A percentile compares a stretch with the other conserved stretches of the same genome.
These are phyloP conservation scores for Eimeria sp. DNA, from an alignment of 169 alveolate species.

Conservation along the genomic window DNA sequence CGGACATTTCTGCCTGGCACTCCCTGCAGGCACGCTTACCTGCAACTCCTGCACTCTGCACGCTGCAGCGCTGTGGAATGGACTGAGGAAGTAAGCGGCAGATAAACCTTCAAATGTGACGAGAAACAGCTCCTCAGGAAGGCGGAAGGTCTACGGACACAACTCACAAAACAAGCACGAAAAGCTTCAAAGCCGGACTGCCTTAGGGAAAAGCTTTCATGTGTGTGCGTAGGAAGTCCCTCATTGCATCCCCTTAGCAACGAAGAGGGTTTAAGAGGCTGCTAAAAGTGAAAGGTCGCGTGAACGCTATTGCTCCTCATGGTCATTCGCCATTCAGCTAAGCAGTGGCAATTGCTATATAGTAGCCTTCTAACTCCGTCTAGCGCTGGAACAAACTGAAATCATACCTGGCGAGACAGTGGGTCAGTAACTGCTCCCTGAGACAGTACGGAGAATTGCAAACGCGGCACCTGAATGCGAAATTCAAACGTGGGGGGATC, in stretches of 20 bases:
- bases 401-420: constrained; percentile 45
- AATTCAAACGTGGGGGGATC: constrained; percentile 43
- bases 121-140: constrained; percentile 64
- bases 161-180: background rate
- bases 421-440: constrained; percentile 43
- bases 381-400: background rate
- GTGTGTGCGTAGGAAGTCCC: background rate
- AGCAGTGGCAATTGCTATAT: background rate
- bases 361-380: background rate
- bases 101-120: constrained; percentile 37
- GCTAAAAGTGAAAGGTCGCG: background rate
- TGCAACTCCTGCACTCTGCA: constrained; percentile 70
- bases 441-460: constrained; percentile 48
- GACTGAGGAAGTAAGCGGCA: constrained; percentile 21
- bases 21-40: background rate
- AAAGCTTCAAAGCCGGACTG: background rate
- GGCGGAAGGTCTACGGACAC: constrained; percentile 35
- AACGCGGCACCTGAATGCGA: constrained; percentile 33
- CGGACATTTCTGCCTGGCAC: background rate
- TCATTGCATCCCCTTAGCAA: background rate
- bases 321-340: background rate
- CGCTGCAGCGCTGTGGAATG: constrained; percentile 54
- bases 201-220: background rate
- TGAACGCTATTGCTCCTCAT: background rate
- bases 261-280: background rate